These are phyloP conservation scores for Conticribra weissflogii DNA, from an alignment of 108 stramenopile species.

Conservation along the genomic window DNA sequence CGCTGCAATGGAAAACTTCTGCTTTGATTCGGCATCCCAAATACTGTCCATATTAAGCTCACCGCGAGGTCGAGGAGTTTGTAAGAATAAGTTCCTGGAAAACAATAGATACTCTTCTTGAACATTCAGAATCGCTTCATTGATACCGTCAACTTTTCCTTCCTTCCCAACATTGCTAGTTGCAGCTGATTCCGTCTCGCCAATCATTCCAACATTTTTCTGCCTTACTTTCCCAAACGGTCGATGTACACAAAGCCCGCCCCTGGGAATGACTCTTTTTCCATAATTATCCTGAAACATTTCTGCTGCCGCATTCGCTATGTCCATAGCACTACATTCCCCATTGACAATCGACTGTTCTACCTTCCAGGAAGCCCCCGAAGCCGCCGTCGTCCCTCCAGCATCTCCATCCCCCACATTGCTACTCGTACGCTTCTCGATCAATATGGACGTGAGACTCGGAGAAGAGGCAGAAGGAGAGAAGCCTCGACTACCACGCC, in stretches of 20 bases:
- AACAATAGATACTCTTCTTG: conserved; percentile 40
- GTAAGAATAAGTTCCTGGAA: conserved; percentile 41
- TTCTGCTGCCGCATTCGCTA: conserved; percentile 42
- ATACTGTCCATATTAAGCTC: conserved; percentile 35
- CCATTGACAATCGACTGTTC: conserved; percentile 21
- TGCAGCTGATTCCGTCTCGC: no score
- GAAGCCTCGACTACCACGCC: background rate
- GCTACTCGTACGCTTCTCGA: background rate
- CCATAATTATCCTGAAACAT: conserved; percentile 32
- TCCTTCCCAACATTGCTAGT: no score
- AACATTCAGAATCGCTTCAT: no score
- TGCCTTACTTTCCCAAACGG: no score
- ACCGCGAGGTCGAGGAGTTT: conserved; percentile 44
- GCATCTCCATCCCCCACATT: background rate
- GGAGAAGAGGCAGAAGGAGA: background rate
- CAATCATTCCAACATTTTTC: no score
- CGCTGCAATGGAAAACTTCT: conserved; percentile 30
- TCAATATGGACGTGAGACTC: background rate
- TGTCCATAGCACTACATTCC: conserved; percentile 28
- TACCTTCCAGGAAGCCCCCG: conserved; percentile 3
- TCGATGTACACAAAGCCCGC: conserved; percentile 42
- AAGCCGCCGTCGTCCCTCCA: background rate
- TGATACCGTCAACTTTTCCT: no score
- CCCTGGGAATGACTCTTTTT: conserved; percentile 30
- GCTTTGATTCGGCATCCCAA: conserved; percentile 39